These are phyloP conservation scores for Artemisia annua DNA, from an alignment of 129 eudicot genomes.

Conservation along the genomic window DNA sequence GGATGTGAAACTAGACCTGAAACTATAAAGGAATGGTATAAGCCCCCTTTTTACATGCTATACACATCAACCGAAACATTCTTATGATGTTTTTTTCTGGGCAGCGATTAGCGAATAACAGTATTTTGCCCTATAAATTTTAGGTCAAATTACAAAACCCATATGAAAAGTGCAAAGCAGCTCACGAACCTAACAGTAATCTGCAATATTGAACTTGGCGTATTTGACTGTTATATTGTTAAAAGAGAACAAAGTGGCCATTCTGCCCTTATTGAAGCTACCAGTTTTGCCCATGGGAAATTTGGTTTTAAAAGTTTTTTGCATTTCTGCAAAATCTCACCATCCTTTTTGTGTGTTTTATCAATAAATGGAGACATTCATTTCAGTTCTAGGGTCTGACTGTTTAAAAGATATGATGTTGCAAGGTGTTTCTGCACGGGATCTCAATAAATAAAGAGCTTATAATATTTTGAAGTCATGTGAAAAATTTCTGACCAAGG, in stretches of 20 bases:
- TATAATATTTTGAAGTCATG: not conserved
- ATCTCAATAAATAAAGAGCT: not conserved
- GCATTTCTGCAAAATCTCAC: not conserved
- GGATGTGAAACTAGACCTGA: constrained; percentile 8
- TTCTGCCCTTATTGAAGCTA: not conserved
- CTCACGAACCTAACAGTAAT: not conserved
- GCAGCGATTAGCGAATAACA: too few relatives aligned
- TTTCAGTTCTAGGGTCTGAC: not conserved
- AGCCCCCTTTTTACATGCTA: not conserved
- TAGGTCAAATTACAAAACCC: not conserved
- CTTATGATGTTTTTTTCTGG: too few relatives aligned
- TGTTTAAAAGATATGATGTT: too few relatives aligned
- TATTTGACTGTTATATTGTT: not conserved
- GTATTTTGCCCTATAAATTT: not conserved
- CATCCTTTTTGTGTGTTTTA: not conserved
- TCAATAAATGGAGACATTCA: constrained; percentile 5
- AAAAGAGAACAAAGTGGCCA: not conserved
- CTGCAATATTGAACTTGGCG: not conserved
- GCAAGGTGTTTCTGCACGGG: not conserved
- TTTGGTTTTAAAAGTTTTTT: not conserved
- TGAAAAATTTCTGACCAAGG: not conserved
- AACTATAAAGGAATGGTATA: not conserved
- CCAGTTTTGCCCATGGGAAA: not conserved
- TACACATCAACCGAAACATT: too few relatives aligned
- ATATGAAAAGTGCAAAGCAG: constrained; percentile 2